phyloP scores from a whole-genome alignment of 176 grass and related monocot species.

The Bonia amplexicaulis region DNA sequence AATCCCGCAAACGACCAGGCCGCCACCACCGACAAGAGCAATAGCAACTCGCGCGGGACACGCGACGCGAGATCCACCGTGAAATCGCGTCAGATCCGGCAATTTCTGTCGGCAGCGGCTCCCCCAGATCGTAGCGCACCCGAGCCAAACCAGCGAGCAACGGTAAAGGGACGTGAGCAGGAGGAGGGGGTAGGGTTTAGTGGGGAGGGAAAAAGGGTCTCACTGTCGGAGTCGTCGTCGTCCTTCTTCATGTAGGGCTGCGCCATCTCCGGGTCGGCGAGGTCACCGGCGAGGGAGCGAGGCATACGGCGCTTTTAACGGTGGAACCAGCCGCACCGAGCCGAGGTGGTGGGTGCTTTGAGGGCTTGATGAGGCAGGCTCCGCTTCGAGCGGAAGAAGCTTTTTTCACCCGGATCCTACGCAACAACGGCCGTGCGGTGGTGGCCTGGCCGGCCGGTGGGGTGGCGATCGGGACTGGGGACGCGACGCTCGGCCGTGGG shows the following conservation, averaged over 20 bases:
- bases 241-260: constrained; percentile 78
- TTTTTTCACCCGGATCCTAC: constrained; percentile 8
- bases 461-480: not conserved
- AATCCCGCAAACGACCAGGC: not conserved
- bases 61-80: not conserved
- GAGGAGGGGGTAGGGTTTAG: not conserved
- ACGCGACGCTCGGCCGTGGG: not conserved
- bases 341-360: not conserved
- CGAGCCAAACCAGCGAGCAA: not conserved
- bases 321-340: not conserved
- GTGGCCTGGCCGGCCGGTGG: not conserved
- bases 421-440: not conserved
- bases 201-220: not conserved
- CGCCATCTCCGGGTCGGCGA: constrained; percentile 56
- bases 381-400: not conserved
- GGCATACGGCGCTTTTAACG: constrained; percentile 14
- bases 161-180: not conserved
- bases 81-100: constrained; percentile 47
- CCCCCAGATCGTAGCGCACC: constrained; percentile 8
- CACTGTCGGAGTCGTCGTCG: constrained; percentile 66
- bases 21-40: not conserved
- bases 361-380: not conserved
- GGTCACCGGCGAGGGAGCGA: constrained; percentile 49
- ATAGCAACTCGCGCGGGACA: not conserved
- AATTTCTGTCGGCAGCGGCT: not conserved